These are phyloP conservation scores for Botrytis porri DNA, from an alignment of 2,329 filamentous ascomycete genomes.

Conservation along the genomic window DNA sequence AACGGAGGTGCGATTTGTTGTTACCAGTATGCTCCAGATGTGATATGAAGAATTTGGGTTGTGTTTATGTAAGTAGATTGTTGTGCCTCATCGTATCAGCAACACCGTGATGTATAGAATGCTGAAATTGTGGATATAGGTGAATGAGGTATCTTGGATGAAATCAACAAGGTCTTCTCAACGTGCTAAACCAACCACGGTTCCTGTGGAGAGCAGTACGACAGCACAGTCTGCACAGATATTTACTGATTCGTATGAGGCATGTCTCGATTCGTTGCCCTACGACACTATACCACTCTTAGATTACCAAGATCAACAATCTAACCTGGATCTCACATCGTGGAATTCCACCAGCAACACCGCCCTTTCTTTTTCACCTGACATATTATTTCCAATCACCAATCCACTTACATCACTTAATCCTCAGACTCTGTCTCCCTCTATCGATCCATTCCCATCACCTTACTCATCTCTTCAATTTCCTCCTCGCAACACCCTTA, in stretches of 20 bases:
- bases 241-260: not conserved
- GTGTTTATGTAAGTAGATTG: conserved; percentile 27
- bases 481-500: conserved; percentile 9
- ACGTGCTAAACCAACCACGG: not conserved
- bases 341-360: not conserved
- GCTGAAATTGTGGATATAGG: conserved; percentile 1
- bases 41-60: conserved; percentile 20
- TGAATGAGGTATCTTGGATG: not conserved
- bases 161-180: conserved; percentile 5
- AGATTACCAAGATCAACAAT: not conserved
- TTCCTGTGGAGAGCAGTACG: not conserved
- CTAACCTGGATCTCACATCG: not conserved
- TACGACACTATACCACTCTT: not conserved
- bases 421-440: not conserved
- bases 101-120: not conserved
- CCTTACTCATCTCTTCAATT: conserved; percentile 22
- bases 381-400: not conserved
- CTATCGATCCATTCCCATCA: not conserved
- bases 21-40: conserved; percentile 30
- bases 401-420: not conserved
- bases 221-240: not conserved
- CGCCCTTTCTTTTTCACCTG: not conserved
- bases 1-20: conserved; percentile 32
- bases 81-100: not conserved
- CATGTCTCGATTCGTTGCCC: not conserved